Evolutionary conservation across 768 basidiomycete species (phyloP), one percentile per base, ranked within the genome.

Genomic region (Pilatotrama ljubarskyi): DNA sequence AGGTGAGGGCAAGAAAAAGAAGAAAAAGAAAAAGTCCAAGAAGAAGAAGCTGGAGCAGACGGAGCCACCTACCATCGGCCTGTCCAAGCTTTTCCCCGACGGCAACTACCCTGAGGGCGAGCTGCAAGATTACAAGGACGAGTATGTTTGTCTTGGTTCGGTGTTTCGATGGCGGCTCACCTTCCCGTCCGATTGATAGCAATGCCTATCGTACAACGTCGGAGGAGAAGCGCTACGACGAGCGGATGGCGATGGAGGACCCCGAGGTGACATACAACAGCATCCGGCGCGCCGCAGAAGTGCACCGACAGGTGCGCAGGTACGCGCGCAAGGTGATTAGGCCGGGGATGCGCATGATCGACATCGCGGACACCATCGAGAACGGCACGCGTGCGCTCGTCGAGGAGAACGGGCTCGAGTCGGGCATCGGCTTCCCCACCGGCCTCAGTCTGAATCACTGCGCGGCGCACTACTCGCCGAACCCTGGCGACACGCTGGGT

Each of bases 401-500:
- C 0, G 97, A 98, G 75, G 95, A 91, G 75, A 84, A 87, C 64
- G 94, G 93, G 10, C 72, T 93, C 53, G 85, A 94, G 59, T 77
- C 84, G 40, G 97, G 97, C 2, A 81, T 99, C 63, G 97, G 95
- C 1, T 99, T 99, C 76, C 97, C 97, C 26, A 98, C 96, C 9
- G 97, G 97, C 37, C 77, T 98, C 64, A 95, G 88, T 74, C 73
- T 94, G 65, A 99, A 99, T 72, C 80, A 97, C 69, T 94, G 93
- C 64, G 97, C 97, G 0, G 97, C 97, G 15, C 97, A 99, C 75
- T 99, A 92, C 72, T 88, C 91, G 5, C 96, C 96, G 10, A 99
- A 99, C 72, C 86, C 95, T 5, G 93, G 93, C 36, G 95, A 96
- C 74, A 94, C 84, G 2, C 84, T 72, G 55, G 82, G 94, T 95